Percentiles rank a stretch among this genome's conserved stretches.
Evolutionary conservation across 495 filamentous ascomycete genomes (phyloP).

Genomic region (Schizothecium vesticola): DNA sequence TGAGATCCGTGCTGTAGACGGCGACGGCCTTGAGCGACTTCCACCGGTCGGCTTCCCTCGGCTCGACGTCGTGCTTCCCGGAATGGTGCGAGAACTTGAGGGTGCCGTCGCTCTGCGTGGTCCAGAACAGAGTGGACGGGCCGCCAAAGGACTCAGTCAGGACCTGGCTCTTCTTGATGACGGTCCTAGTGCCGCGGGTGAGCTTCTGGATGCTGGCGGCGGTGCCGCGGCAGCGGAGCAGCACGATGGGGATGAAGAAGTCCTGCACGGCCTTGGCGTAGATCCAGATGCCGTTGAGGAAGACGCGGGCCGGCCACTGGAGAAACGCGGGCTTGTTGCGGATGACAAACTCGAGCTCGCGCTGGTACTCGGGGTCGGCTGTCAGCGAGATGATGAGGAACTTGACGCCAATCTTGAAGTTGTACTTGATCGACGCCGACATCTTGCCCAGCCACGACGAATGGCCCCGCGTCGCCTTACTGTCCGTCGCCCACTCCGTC

Average conservation of each 20-base stretch:
- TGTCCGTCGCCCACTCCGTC: slow-evolving; percentile 29
- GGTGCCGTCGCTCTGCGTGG: slow-evolving; percentile 32
- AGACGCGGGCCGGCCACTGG: slow-evolving; percentile 30
- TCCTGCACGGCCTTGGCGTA: slow-evolving; percentile 32
- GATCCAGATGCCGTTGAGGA: slow-evolving; percentile 47
- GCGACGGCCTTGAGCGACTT: slow-evolving; percentile 42
- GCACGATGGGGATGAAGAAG: slow-evolving; percentile 41
- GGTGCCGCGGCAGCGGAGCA: slow-evolving; percentile 44
- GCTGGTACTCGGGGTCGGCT: slow-evolving; percentile 55
- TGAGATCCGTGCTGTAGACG: slow-evolving; percentile 45
- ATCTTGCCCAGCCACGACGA: background rate
- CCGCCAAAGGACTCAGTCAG: slow-evolving; percentile 43
- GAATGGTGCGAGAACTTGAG: slow-evolving; percentile 46
- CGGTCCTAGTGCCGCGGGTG: slow-evolving; percentile 44
- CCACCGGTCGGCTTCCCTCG: slow-evolving; percentile 24
- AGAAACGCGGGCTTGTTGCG: slow-evolving; percentile 28
- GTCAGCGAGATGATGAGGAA: slow-evolving; percentile 50
- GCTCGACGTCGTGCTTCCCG: slow-evolving; percentile 42
- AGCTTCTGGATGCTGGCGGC: slow-evolving; percentile 43
- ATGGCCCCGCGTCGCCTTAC: slow-evolving; percentile 10
- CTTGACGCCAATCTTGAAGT: slow-evolving; percentile 41
- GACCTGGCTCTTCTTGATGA: slow-evolving; percentile 42
- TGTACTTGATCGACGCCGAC: slow-evolving; percentile 34
- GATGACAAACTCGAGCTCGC: slow-evolving; percentile 51
- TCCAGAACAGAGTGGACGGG: slow-evolving; percentile 45